These are phyloP conservation scores for Sonneratia alba DNA, from an alignment of 345 rosid genomes.

Conservation along the genomic window DNA sequence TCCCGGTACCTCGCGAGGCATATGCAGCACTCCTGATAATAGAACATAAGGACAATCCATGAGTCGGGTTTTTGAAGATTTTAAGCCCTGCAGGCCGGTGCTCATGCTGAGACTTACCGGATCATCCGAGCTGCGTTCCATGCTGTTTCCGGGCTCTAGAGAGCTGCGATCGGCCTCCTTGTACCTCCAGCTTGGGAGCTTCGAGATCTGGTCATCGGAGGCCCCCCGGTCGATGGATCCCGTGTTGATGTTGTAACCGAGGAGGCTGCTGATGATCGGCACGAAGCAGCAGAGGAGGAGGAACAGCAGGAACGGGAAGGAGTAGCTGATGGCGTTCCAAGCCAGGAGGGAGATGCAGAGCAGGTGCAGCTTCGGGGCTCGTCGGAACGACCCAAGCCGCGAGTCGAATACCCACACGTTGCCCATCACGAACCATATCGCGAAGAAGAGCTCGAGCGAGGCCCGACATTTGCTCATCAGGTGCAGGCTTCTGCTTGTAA, in stretches of 20 bases:
- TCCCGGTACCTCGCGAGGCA: slow-evolving; percentile 80
- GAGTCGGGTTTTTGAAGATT: too few species aligned
- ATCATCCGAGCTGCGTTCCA: neutral
- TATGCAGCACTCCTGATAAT: slow-evolving; percentile 79
- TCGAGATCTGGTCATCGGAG: slow-evolving; percentile 79
- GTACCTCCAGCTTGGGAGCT: slow-evolving; percentile 72
- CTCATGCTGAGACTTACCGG: neutral
- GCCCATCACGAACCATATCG: slow-evolving; percentile 99
- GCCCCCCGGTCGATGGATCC: slow-evolving; percentile 75
- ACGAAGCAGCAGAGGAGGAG: slow-evolving; percentile 80
- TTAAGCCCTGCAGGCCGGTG: too few species aligned
- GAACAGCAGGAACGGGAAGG: slow-evolving; percentile 84
- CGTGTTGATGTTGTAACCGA: slow-evolving; percentile 92
- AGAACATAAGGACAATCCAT: neutral
- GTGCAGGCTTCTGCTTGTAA: slow-evolving; percentile 42
- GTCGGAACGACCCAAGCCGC: slow-evolving; percentile 64
- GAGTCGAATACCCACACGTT: slow-evolving; percentile 98
- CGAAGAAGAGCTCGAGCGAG: slow-evolving; percentile 89
- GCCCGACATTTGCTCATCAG: slow-evolving; percentile 91
- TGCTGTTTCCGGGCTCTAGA: slow-evolving; percentile 20
- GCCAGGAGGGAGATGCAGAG: slow-evolving; percentile 85
- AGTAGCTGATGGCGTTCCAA: slow-evolving; percentile 87
- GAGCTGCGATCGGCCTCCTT: slow-evolving; percentile 32
- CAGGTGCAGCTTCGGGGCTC: slow-evolving; percentile 76
- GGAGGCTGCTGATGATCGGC: slow-evolving; percentile 63